Conservation (phyloP, 2,329 filamentous ascomycete species). For the Microdochium trichocladiopsis region DNA sequence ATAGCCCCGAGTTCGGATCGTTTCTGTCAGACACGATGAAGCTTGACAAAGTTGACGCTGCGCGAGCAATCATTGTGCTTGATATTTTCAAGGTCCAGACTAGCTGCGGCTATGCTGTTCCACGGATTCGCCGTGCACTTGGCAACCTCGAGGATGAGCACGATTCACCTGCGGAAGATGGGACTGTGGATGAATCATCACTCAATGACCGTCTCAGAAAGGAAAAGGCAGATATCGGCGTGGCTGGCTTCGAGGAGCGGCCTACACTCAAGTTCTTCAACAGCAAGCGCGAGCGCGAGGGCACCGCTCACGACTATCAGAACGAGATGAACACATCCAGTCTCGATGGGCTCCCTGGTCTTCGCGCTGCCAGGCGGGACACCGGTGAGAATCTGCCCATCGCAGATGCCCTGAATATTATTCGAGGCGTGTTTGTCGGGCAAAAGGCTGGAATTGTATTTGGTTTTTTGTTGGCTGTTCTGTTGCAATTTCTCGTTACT, state of each 20-base stretch:
- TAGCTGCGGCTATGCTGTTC: slow-evolving; percentile 60
- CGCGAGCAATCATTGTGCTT: slow-evolving; percentile 53
- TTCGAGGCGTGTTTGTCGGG: not conserved
- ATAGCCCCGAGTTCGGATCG: slow-evolving; percentile 37
- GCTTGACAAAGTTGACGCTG: slow-evolving; percentile 37
- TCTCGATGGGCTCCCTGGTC: slow-evolving; percentile 52
- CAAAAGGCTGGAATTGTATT: slow-evolving; percentile 8
- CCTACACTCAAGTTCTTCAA: slow-evolving; percentile 48
- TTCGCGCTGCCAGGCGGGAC: slow-evolving; percentile 43
- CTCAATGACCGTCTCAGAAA: slow-evolving; percentile 6
- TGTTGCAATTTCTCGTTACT: not conserved
- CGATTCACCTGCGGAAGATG: slow-evolving; percentile 7
- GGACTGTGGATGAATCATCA: slow-evolving; percentile 2
- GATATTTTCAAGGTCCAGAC: slow-evolving; percentile 61
- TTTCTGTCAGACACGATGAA: slow-evolving; percentile 18
- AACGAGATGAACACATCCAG: slow-evolving; percentile 44
- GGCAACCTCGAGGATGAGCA: slow-evolving; percentile 20
- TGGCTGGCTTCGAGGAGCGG: slow-evolving; percentile 42
- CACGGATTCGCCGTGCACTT: slow-evolving; percentile 35
- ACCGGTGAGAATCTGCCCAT: slow-evolving; percentile 38
- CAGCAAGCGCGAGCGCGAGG: slow-evolving; percentile 37
- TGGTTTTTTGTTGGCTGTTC: slow-evolving; percentile 11
- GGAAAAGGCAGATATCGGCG: slow-evolving; percentile 19
- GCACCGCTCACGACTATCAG: slow-evolving; percentile 48
- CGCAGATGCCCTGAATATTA: slow-evolving; percentile 22